These are phyloP conservation scores for Gossypium arboreum DNA, from an alignment of 345 rosid species.

Conservation along the genomic window DNA sequence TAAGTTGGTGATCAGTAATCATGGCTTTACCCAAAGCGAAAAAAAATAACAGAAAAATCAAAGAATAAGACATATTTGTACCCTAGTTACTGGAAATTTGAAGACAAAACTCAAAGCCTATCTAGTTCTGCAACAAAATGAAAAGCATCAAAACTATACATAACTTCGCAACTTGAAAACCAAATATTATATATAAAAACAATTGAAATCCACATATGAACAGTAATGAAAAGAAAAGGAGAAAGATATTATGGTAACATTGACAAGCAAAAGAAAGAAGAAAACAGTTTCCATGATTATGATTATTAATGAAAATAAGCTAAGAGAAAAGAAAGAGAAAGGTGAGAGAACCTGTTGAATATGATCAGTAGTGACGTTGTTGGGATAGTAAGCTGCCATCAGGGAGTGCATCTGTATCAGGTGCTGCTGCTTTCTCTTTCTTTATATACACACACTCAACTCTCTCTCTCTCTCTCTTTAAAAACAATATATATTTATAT, in stretches of 20 bases:
- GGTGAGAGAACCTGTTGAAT: constrained; percentile 76
- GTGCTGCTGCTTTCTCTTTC: constrained; percentile 89
- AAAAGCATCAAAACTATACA: not conserved
- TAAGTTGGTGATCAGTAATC: constrained; percentile 11
- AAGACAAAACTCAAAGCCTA: not conserved
- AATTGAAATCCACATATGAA: too few species aligned
- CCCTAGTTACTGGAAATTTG: not conserved
- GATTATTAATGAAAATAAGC: not conserved
- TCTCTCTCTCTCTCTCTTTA: not conserved
- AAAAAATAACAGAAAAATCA: not conserved
- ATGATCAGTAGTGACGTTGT: constrained; percentile 99
- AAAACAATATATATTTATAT: not conserved
- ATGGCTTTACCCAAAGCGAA: too few species aligned
- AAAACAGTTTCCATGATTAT: constrained; percentile 10
- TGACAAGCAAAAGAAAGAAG: constrained; percentile 26
- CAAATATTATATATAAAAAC: not conserved
- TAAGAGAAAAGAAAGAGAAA: not conserved
- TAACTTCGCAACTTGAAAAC: too few species aligned
- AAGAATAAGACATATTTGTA: not conserved
- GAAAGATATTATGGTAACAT: constrained; percentile 16
- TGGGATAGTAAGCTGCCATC: constrained; percentile 99
- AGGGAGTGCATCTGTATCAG: constrained; percentile 99
- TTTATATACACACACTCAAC: not conserved
- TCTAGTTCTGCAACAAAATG: not conserved
- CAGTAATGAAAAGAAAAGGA: constrained; percentile 8